Conservation (phyloP, 1,284 basidiomycete genomes). For the Mycosarcoma mackinlayi region DNA sequence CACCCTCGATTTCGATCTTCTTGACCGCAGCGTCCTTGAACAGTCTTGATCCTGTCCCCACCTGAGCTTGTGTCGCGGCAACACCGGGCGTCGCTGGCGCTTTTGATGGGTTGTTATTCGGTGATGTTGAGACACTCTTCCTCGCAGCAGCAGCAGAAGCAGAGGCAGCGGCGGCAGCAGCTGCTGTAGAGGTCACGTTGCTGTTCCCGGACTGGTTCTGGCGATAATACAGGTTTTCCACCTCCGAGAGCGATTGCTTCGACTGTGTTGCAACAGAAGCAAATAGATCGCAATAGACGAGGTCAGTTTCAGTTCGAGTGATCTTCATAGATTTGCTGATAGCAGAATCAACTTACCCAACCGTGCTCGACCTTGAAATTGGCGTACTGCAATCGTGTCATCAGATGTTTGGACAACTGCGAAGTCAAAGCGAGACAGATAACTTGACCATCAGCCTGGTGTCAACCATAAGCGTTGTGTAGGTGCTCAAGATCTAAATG, state of each 20-base stretch:
- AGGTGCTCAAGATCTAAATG: not conserved
- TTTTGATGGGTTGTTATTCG: conserved; percentile 26
- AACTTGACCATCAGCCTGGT: not conserved
- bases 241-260: conserved; percentile 63
- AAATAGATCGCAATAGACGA: not conserved
- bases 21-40: conserved; percentile 52
- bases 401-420: conserved; percentile 57
- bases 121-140: conserved; percentile 34
- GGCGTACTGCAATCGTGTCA: conserved; percentile 61
- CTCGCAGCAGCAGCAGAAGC: conserved; percentile 1
- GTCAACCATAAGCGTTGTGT: not conserved
- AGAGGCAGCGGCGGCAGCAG: conserved; percentile 6
- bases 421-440: not conserved
- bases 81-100: conserved; percentile 26
- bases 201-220: conserved; percentile 34
- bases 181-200: not conserved
- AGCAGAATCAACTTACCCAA: conserved; percentile 64
- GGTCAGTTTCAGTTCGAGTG: conserved; percentile 2
- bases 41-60: conserved; percentile 29
- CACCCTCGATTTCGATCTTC: conserved; percentile 39
- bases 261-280: conserved; percentile 24
- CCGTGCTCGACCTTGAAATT: conserved; percentile 66
- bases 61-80: conserved; percentile 8
- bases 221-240: conserved; percentile 65
- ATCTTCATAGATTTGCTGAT: not conserved